Evolutionary conservation across 2,329 filamentous ascomycete species (phyloP), one percentile per base, ranked within the genome.

Genomic region (Penicillium sp.): DNA sequence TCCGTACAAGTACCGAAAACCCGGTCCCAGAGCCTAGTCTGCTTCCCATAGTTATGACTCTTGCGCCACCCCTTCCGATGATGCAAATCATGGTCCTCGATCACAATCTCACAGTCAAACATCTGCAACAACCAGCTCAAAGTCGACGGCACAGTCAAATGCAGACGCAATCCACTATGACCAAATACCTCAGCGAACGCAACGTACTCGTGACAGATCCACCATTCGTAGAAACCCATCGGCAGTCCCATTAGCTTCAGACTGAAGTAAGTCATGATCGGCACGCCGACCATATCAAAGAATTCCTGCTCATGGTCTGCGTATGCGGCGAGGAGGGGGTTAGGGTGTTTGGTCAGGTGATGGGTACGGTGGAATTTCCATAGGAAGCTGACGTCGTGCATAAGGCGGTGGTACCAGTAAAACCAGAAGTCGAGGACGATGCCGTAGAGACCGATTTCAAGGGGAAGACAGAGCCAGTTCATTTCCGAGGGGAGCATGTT

Each of bases 151-250:
- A 69, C 65, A 1, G 64, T 67, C 4, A 65, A 53, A 46, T 69
- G 67, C 13, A 76, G 47, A 1, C 73, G 64, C 7, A 61, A 12
- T 1, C 56, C 59, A 35, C 54, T 57, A 20, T 60, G 59, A 0
- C 57, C 59, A 29, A 59, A 56, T 0, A 61, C 59, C 35, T 61
- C 59, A 1, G 57, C 51, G 35, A 76, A 76, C 2, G 72, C 65
- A 33, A 76, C 62, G 42, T 74, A 76, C 47, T 73, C 61, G 43
- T 75, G 70, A 53, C 73, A 76, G 5, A 76, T 54, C 73, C 73
- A 77, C 72, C 70, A 74, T 25, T 75, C 73, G 41, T 75, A 75
- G 55, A 76, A 76, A 0, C 70, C 72, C 68, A 76, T 71, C 1
- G 72, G 72, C 3, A 75, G 37, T 0, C 72, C 71, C 27, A 71